A percentile compares a stretch with the other conserved stretches of the same genome.
phyloP scores from a whole-genome alignment of 306 rosid genomes.

The Argentina anserina region DNA sequence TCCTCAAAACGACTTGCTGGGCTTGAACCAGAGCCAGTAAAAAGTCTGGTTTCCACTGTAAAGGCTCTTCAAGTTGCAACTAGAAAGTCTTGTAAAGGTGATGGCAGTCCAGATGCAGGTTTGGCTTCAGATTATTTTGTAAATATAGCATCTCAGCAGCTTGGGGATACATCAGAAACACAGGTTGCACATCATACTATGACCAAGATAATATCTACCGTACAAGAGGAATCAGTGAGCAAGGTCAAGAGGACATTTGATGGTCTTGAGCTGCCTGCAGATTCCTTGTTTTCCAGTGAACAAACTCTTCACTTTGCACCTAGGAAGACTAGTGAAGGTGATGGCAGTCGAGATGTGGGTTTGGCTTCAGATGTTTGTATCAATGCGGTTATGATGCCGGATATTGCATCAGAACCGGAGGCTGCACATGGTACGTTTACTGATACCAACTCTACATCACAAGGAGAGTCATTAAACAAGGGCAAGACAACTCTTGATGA shows the following conservation, averaged over 20 bases:
- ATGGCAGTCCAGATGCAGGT: constrained; percentile 28
- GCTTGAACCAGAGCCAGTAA: constrained; percentile 42
- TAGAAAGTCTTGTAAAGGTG: constrained; percentile 35
- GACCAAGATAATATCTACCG: constrained; percentile 1
- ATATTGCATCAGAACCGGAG: constrained; percentile 26
- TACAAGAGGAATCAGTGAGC: constrained; percentile 20
- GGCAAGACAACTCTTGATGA: constrained; percentile 24
- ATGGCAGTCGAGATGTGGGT: constrained; percentile 28
- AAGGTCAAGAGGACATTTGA: constrained; percentile 26
- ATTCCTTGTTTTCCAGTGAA: constrained; percentile 30
- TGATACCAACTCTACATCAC: constrained; percentile 3
- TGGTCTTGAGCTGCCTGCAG: constrained; percentile 41
- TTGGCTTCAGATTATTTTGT: constrained; percentile 20
- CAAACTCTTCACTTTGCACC: constrained; percentile 35
- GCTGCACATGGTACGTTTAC: constrained; percentile 13
- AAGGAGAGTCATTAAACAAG: constrained; percentile 26
- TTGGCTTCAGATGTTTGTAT: constrained; percentile 20
- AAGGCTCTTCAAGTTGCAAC: constrained; percentile 36
- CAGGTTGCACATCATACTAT: constrained; percentile 17
- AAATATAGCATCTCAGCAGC: constrained; percentile 27
- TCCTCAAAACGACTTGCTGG: constrained; percentile 77
- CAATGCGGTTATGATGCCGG: no score
- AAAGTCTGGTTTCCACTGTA: constrained; percentile 31
- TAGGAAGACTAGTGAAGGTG: constrained; percentile 32
- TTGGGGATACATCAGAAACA: constrained; percentile 21